These are phyloP conservation scores for Daldinia decipiens DNA, from an alignment of 495 filamentous ascomycete species.

Conservation along the genomic window DNA sequence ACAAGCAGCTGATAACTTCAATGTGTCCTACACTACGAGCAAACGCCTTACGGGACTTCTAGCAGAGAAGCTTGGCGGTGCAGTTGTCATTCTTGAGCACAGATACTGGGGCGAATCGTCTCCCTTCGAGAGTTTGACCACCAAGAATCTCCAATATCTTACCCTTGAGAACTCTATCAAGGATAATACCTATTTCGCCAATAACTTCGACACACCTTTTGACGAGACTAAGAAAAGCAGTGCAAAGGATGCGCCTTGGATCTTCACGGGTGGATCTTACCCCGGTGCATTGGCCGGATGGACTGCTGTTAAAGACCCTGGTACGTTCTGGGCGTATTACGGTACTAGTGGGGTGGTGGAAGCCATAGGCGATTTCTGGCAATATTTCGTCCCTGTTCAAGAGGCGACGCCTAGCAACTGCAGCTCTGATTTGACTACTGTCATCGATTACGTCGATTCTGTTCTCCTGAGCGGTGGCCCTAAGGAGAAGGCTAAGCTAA, in stretches of 20 bases:
- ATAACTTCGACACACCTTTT: constrained; percentile 66
- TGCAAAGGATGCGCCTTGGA: constrained; percentile 69
- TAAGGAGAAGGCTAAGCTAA: constrained; percentile 60
- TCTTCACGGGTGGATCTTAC: constrained; percentile 72
- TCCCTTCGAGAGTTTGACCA: constrained; percentile 64
- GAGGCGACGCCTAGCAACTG: constrained; percentile 73
- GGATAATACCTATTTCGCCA: constrained; percentile 71
- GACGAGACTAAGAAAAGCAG: constrained; percentile 63
- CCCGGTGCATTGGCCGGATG: constrained; percentile 71
- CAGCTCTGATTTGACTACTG: constrained; percentile 63
- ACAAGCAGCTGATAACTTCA: constrained; percentile 62
- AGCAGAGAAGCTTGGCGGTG: constrained; percentile 65
- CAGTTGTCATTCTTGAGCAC: constrained; percentile 68
- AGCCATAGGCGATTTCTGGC: constrained; percentile 71
- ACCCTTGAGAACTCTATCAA: constrained; percentile 71
- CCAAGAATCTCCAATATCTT: constrained; percentile 68
- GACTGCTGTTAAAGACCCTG: constrained; percentile 67
- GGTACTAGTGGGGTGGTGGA: constrained; percentile 71
- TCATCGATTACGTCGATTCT: constrained; percentile 67
- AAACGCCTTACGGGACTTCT: constrained; percentile 62
- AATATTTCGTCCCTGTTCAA: constrained; percentile 72
- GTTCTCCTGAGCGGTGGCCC: constrained; percentile 55
- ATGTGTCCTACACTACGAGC: constrained; percentile 62
- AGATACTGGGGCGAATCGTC: constrained; percentile 71
- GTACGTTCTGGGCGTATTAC: constrained; percentile 75